Evolutionary conservation across 140 eudicot species (phyloP).

Genomic region (Artemisia princeps): DNA sequence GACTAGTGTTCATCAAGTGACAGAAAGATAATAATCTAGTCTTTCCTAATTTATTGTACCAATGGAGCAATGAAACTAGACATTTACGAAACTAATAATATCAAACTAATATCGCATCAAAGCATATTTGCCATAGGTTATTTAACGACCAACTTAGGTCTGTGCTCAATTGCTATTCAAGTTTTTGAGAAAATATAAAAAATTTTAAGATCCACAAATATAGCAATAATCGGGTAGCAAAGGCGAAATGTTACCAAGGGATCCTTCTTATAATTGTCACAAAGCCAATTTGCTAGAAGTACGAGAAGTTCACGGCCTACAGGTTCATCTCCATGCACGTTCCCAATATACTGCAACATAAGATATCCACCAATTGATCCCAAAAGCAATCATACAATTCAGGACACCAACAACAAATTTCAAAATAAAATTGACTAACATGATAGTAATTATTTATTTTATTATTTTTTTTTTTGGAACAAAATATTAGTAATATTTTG

Average conservation of each 20-base stretch:
- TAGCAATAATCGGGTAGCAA: neutral
- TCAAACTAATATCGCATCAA: too few relatives aligned
- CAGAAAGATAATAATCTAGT: too few relatives aligned
- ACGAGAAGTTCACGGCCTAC: slow-evolving; percentile 92
- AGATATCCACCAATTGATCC: slow-evolving; percentile 28
- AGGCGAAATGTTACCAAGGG: slow-evolving; percentile 58
- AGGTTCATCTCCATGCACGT: slow-evolving; percentile 99
- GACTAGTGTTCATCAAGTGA: too few relatives aligned
- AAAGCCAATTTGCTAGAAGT: slow-evolving; percentile 88
- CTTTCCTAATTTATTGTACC: too few relatives aligned
- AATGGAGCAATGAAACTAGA: neutral
- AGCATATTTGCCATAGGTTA: too few relatives aligned
- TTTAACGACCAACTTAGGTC: neutral
- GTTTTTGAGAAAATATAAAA: neutral
- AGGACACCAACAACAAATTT: neutral
- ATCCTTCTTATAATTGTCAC: slow-evolving; percentile 83
- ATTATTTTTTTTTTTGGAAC: too few relatives aligned
- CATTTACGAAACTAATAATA: too few relatives aligned
- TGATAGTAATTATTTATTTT: too few relatives aligned
- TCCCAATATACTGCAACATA: slow-evolving; percentile 73
- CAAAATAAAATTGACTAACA: neutral
- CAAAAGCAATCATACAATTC: slow-evolving; percentile 1
- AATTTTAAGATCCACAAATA: neutral
- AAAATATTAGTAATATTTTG: too few relatives aligned
- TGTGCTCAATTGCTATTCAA: neutral